A percentile compares a stretch with the other conserved stretches of the same genome.
Conservation (phyloP, 805 yeast genomes). For the Metschnikowia cerradonensis region DNA sequence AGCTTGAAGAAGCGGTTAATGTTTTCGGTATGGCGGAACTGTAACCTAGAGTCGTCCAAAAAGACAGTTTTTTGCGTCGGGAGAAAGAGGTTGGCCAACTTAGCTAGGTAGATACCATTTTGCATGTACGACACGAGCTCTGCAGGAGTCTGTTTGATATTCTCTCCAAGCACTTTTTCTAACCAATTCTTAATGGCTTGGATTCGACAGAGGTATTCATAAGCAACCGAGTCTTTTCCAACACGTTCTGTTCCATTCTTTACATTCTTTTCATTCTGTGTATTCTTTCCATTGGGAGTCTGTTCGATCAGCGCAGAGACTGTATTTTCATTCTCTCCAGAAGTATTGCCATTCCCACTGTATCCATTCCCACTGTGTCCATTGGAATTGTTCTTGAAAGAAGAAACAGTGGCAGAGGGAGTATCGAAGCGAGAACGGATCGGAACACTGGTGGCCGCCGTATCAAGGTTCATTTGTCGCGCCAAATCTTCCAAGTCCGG, state of each 20-base stretch:
- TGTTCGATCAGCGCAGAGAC: no score
- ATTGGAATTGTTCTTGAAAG: conserved; percentile 33
- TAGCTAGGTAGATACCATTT: conserved; percentile 84
- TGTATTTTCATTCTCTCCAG: no score
- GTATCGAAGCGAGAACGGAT: conserved; percentile 34
- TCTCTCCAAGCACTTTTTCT: conserved; percentile 55
- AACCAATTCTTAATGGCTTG: conserved; percentile 83
- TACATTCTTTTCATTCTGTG: no score
- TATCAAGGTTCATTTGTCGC: conserved; percentile 29
- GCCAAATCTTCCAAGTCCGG: conserved; percentile 39
- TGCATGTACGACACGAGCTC: conserved; percentile 64
- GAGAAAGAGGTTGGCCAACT: conserved; percentile 65
- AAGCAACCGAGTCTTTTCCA: conserved; percentile 35
- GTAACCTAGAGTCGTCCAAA: conserved; percentile 53
- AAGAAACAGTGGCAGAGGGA: conserved; percentile 40
- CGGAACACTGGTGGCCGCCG: conserved; percentile 22
- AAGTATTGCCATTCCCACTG: no score
- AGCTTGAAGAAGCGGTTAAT: conserved; percentile 78
- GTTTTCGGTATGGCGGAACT: conserved; percentile 89
- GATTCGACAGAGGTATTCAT: conserved; percentile 77
- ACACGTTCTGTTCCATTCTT: not conserved
- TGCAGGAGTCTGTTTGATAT: conserved; percentile 50
- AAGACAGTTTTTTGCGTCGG: conserved; percentile 59
- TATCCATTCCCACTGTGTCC: conserved; percentile 10
- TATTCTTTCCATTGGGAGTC: no score